phyloP scores from a whole-genome alignment of 2,329 filamentous ascomycete genomes.

The Fusarium sambucinum region DNA sequence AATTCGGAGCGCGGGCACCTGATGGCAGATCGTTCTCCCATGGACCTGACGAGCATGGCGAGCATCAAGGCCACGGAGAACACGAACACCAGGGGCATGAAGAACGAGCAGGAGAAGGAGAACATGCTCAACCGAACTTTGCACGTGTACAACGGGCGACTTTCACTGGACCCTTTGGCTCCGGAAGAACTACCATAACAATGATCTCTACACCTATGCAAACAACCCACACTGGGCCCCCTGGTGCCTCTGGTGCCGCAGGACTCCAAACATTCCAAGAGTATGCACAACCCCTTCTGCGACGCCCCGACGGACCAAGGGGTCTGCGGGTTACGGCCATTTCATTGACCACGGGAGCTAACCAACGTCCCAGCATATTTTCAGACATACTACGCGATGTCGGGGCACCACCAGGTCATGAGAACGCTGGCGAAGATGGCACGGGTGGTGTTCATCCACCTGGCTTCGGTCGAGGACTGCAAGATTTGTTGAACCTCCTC shows the following conservation, averaged over 20 bases:
- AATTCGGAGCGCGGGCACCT: constrained; percentile 48
- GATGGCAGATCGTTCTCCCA: constrained; percentile 30
- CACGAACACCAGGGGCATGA: constrained; percentile 17
- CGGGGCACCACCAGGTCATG: constrained; percentile 49
- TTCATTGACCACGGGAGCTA: constrained; percentile 48
- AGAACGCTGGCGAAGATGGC: constrained; percentile 40
- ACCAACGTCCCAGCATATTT: constrained; percentile 59
- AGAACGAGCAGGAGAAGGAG: background rate
- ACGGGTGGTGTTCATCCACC: constrained; percentile 30
- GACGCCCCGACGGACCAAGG: constrained; percentile 20
- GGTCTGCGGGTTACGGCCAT: constrained; percentile 38
- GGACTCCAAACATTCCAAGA: constrained; percentile 60
- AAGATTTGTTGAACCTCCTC: constrained; percentile 67
- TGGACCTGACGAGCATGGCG: constrained; percentile 15
- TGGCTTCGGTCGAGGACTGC: constrained; percentile 55
- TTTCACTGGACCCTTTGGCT: constrained; percentile 54
- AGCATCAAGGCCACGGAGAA: background rate
- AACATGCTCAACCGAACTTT: constrained; percentile 31
- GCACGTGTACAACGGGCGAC: constrained; percentile 55
- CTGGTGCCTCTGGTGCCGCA: constrained; percentile 32
- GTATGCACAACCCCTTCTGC: constrained; percentile 54
- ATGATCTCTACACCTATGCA: constrained; percentile 58
- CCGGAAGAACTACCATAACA: constrained; percentile 62
- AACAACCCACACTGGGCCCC: constrained; percentile 20
- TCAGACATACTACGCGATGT: constrained; percentile 58